Evolutionary conservation across 306 rosid species (phyloP).

Genomic region (Lupinus albus): DNA sequence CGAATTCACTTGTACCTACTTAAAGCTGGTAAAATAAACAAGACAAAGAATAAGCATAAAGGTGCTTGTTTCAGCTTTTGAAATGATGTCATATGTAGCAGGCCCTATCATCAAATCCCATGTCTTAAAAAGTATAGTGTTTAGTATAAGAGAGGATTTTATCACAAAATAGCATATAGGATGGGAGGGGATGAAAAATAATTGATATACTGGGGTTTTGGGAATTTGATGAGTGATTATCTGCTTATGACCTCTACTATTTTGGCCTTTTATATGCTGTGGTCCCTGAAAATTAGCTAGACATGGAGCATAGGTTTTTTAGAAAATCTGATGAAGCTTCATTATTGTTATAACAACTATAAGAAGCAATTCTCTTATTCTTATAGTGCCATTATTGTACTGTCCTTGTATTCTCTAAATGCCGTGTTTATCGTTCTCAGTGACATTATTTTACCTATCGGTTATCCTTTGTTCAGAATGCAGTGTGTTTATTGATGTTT

Average conservation of each 20-base stretch:
- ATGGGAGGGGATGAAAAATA: conserved; percentile 3
- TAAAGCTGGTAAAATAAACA: conserved; percentile 16
- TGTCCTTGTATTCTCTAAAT: background rate
- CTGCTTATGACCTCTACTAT: background rate
- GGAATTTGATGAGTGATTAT: conserved; percentile 13
- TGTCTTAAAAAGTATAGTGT: background rate
- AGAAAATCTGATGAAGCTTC: background rate
- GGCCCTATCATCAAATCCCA: background rate
- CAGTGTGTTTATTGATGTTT: background rate
- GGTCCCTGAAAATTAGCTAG: conserved; percentile 26
- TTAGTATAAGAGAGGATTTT: background rate
- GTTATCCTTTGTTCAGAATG: background rate
- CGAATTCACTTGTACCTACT: background rate
- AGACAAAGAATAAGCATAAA: conserved; percentile 25
- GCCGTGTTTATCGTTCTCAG: conserved; percentile 1
- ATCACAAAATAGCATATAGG: conserved; percentile 9
- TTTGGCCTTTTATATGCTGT: background rate
- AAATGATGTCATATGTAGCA: background rate
- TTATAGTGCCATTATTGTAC: background rate
- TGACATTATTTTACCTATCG: background rate
- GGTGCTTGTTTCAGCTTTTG: background rate
- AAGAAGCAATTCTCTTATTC: background rate
- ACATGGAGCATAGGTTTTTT: background rate
- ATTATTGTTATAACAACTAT: background rate
- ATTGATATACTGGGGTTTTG: background rate